Conservation (phyloP, 371 early-diverging fungal species). For the Rhizopus microsporus region DNA sequence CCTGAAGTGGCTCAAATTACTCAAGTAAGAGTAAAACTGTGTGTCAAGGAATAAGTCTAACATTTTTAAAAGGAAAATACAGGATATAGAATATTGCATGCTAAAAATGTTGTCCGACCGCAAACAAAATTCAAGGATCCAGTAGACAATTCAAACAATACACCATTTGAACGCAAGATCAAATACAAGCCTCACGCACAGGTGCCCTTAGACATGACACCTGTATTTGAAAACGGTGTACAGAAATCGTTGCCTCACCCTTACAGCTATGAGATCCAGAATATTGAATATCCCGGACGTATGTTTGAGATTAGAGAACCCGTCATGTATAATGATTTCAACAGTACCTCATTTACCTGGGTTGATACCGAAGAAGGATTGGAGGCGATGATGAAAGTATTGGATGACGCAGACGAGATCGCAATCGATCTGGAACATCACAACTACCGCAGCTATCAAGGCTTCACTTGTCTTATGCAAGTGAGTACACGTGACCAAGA, state of each 20-base stretch:
- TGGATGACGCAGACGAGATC: slow-evolving; percentile 70
- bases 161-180: slow-evolving; percentile 82
- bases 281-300: slow-evolving; percentile 72
- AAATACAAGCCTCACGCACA: slow-evolving; percentile 79
- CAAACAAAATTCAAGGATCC: slow-evolving; percentile 85
- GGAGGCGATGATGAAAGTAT: slow-evolving; percentile 56
- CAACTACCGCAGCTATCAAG: slow-evolving; percentile 91
- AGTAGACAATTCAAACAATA: slow-evolving; percentile 77
- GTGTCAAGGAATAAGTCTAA: not conserved
- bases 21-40: slow-evolving; percentile 25
- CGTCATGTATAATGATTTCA: slow-evolving; percentile 59
- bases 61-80: slow-evolving; percentile 29
- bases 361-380: slow-evolving; percentile 75
- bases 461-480: slow-evolving; percentile 95
- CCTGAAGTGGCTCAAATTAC: slow-evolving; percentile 61
- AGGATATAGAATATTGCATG: slow-evolving; percentile 68
- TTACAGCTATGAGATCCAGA: slow-evolving; percentile 87
- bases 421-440: slow-evolving; percentile 97
- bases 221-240: slow-evolving; percentile 5
- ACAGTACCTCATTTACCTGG: slow-evolving; percentile 64
- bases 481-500: slow-evolving; percentile 89
- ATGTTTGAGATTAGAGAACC: slow-evolving; percentile 67
- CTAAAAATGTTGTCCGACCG: slow-evolving; percentile 79
- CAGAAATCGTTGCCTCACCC: slow-evolving; percentile 73
- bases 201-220: slow-evolving; percentile 65